Evolutionary conservation across 495 filamentous ascomycete genomes (phyloP).

Genomic region (Penicillium cinerascens): DNA sequence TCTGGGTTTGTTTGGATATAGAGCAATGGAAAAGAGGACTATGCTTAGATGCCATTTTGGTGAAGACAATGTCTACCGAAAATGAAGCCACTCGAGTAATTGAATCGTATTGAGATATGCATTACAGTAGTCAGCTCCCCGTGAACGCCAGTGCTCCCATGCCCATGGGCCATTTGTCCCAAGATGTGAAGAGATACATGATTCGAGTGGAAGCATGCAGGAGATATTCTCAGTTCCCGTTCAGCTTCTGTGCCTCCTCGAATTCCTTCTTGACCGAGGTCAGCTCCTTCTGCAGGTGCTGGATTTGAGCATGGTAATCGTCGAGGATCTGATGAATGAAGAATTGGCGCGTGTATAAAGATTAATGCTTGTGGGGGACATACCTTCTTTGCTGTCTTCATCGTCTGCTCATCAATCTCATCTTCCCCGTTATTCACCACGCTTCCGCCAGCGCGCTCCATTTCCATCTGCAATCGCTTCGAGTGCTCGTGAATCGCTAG

Average conservation of each 20-base stretch:
- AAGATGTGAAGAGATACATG: slow-evolving; percentile 2
- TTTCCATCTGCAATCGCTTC: slow-evolving; percentile 71
- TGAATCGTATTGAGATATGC: slow-evolving; percentile 24
- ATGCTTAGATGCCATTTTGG: slow-evolving; percentile 13
- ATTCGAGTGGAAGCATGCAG: background rate
- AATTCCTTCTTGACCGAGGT: slow-evolving; percentile 75
- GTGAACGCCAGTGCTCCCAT: slow-evolving; percentile 29
- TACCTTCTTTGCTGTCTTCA: slow-evolving; percentile 84
- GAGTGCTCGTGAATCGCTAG: slow-evolving; percentile 78
- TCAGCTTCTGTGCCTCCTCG: slow-evolving; percentile 64
- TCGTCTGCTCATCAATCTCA: slow-evolving; percentile 70
- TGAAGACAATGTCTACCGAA: background rate
- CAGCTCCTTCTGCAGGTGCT: slow-evolving; percentile 79
- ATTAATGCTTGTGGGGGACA: slow-evolving; percentile 13
- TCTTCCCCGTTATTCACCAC: slow-evolving; percentile 45
- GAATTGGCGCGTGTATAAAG: slow-evolving; percentile 5
- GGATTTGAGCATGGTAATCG: slow-evolving; percentile 84
- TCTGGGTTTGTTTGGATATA: slow-evolving; percentile 19
- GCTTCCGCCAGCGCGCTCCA: slow-evolving; percentile 59
- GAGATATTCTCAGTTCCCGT: slow-evolving; percentile 11
- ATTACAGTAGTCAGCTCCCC: slow-evolving; percentile 20
- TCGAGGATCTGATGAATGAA: slow-evolving; percentile 65
- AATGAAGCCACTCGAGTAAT: slow-evolving; percentile 1
- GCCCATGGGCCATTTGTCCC: slow-evolving; percentile 14
- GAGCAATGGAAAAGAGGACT: slow-evolving; percentile 17